Conservation (phyloP, 345 rosid genomes). For the Eucalyptus tenuipes region DNA sequence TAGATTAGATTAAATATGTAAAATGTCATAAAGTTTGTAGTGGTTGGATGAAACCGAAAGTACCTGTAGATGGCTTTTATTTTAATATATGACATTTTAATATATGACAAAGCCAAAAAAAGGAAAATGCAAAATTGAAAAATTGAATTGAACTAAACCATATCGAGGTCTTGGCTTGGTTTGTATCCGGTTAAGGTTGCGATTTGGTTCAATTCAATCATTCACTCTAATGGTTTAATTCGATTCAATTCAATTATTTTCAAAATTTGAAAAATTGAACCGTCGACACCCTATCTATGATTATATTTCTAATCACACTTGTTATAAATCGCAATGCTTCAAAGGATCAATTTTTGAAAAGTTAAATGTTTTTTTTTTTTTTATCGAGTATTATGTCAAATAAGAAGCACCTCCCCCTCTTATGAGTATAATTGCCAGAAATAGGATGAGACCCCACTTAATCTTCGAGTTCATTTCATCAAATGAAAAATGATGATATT, state of each 20-base stretch:
- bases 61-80: not conserved
- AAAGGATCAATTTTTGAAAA: not conserved
- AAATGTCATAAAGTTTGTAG: not conserved
- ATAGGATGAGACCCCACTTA: not conserved
- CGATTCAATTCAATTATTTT: accelerated
- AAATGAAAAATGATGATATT: not conserved
- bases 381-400: not conserved
- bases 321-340: accelerated
- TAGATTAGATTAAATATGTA: not conserved
- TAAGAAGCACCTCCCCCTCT: not conserved
- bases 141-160: accelerated
- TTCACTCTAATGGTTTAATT: no score
- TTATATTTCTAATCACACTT: accelerated
- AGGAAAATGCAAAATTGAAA: accelerated
- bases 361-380: accelerated
- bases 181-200: no score
- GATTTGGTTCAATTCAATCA: no score
- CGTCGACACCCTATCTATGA: accelerated
- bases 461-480: not conserved
- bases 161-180: no score
- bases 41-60: not conserved
- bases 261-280: no score
- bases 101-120: no score
- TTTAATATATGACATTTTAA: no score
- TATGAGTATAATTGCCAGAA: accelerated